Conservation (phyloP, 106 monocot genomes). For the Iris macrosiphon region DNA sequence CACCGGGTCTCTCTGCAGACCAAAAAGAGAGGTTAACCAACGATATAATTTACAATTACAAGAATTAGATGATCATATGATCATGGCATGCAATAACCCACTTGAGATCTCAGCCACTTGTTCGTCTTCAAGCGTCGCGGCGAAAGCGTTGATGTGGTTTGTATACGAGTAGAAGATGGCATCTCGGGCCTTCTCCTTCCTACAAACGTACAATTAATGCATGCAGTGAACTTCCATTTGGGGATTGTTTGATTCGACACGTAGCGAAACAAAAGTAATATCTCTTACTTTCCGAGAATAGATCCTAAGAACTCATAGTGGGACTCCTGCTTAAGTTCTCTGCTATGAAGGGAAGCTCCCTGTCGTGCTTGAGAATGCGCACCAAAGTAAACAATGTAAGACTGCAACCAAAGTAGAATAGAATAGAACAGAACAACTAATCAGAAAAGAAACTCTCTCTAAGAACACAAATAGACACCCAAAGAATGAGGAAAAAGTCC, state of each 20-base stretch:
- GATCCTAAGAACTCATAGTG: slow-evolving; percentile 51
- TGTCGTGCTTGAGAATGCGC: slow-evolving; percentile 24
- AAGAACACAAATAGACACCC: not conserved
- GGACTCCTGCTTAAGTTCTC: slow-evolving; percentile 18
- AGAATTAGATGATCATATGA: too few species aligned
- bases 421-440: not conserved
- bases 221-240: not conserved
- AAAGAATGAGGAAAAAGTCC: not conserved
- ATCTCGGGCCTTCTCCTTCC: not conserved
- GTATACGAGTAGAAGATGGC: not conserved
- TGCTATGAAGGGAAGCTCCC: slow-evolving; percentile 13
- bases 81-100: not conserved
- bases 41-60: too few species aligned
- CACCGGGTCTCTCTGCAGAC: slow-evolving; percentile 29
- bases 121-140: not conserved
- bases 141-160: not conserved
- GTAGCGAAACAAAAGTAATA: not conserved
- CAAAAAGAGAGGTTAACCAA: not conserved
- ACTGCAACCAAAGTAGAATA: slow-evolving; percentile 19
- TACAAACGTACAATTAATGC: not conserved
- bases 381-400: slow-evolving; percentile 70
- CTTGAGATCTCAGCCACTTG: not conserved
- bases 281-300: slow-evolving; percentile 46
- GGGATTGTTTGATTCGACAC: not conserved
- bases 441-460: not conserved